Base-by-base conservation (phyloP, 2,329 filamentous ascomycete genomes). In the Aureobasidium sp. region DNA sequence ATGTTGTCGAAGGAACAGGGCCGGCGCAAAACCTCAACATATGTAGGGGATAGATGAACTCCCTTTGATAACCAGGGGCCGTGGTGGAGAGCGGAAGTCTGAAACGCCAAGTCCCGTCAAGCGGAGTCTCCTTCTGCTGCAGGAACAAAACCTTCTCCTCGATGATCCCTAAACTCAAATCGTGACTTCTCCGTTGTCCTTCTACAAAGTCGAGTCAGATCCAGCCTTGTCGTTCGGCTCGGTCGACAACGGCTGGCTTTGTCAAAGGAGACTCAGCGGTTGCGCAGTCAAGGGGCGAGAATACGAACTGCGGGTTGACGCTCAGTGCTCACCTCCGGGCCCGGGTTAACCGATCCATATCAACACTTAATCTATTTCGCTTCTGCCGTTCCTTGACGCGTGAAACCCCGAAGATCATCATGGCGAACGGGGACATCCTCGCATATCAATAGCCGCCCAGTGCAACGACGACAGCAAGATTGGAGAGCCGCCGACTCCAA, bases 91-190 rank as follows among this genome's bases (percentile, higher is more conserved):
- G 56, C 56, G 42, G 34, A 29, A 48, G 5, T 59, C 56, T 59
- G 56, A 59, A 59, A 59, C 56, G 56, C 56, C 56, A 59, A 59
- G 56, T 29, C 25, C 44, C n/a, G 22, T 34, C 39, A 49, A 59
- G 56, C 42, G 25, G 44, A 59, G 39, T 22, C 34, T 41, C 41
- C 5, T 39, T 49, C 56, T 48, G 44, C 42, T 59, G 56, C 56
- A 59, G 56, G 56, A 59, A 59, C 56, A 34, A 36, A 47, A 45
- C 31, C 42, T 29, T 45, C 47, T 58, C 37, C 42, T 47, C 37
- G 56, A 41, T 22, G 44, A 59, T 59, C 56, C 39, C 17, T 56
- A 25, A 56, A 56, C 39, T 56, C 52, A 56, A 56, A 56, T 44
- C 8, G 27, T n/a, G 15, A 34, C 39, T 27, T 44, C 39, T 44